Evolutionary conservation across 768 basidiomycete genomes (phyloP).

Genomic region (Jaapia argillacea): DNA sequence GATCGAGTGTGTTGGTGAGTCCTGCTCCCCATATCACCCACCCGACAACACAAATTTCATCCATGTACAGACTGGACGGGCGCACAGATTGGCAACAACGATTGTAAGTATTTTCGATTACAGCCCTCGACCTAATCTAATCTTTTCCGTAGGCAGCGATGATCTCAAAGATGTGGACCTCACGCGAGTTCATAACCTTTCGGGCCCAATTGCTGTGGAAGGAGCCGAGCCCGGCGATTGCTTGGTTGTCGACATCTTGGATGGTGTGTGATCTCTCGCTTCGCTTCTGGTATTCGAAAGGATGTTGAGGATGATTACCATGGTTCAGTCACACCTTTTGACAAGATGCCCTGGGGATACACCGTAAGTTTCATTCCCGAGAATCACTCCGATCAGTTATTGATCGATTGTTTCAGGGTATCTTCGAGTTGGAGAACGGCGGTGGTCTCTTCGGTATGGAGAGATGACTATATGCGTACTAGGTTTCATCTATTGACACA

Average conservation of each 20-base stretch:
- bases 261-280: conserved; percentile 33
- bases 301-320: no score
- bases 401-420: conserved; percentile 34
- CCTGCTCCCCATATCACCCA: no score
- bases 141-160: conserved; percentile 37
- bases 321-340: conserved; percentile 52
- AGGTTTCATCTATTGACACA: neutral
- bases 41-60: neutral
- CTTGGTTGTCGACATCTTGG: conserved; percentile 72
- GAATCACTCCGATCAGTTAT: neutral
- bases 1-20: conserved; percentile 55
- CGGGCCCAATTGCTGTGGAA: conserved; percentile 66
- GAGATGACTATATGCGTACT: no score
- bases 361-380: conserved; percentile 30
- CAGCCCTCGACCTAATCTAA: no score
- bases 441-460: conserved; percentile 58
- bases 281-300: neutral
- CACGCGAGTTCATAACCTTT: conserved; percentile 61
- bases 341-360: conserved; percentile 78
- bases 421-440: conserved; percentile 66
- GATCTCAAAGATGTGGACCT: conserved; percentile 60
- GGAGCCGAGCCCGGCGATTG: conserved; percentile 75
- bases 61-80: conserved; percentile 60
- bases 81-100: conserved; percentile 70
- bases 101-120: conserved; percentile 48